Conservation (phyloP, 306 rosid genomes). For the Gastrolobium bilobum region DNA sequence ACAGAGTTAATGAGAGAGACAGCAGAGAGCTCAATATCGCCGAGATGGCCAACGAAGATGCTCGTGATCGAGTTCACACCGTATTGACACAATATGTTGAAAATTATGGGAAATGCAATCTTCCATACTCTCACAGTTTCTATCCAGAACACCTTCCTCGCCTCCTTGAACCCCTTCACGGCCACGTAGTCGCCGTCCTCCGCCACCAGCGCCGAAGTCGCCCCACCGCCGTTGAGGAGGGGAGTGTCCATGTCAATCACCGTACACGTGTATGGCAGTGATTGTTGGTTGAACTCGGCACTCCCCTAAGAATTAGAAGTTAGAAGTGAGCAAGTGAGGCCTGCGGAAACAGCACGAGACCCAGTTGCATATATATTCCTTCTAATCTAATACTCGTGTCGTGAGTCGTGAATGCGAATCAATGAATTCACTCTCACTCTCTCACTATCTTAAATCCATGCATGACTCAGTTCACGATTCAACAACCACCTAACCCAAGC, state of each 20-base stretch:
- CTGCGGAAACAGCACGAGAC: no score
- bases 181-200: slow-evolving; percentile 59
- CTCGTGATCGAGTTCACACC: slow-evolving; percentile 66
- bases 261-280: slow-evolving; percentile 37
- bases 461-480: no score
- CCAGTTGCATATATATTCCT: no score
- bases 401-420: no score
- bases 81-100: slow-evolving; percentile 63
- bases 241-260: slow-evolving; percentile 43
- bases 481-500: no score
- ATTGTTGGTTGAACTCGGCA: not conserved
- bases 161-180: slow-evolving; percentile 43
- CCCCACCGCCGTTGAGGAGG: slow-evolving; percentile 41
- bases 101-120: slow-evolving; percentile 66
- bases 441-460: no score
- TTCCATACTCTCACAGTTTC: slow-evolving; percentile 65
- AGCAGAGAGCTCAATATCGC: slow-evolving; percentile 82
- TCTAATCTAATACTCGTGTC: no score
- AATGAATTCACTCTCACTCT: no score
- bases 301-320: no score
- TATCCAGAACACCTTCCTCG: slow-evolving; percentile 50
- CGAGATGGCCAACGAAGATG: slow-evolving; percentile 87
- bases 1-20: slow-evolving; percentile 75
- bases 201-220: slow-evolving; percentile 35
- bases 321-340: no score